phyloP scores from a whole-genome alignment of 1,284 basidiomycete species.

The Cryptococcus sp. region DNA sequence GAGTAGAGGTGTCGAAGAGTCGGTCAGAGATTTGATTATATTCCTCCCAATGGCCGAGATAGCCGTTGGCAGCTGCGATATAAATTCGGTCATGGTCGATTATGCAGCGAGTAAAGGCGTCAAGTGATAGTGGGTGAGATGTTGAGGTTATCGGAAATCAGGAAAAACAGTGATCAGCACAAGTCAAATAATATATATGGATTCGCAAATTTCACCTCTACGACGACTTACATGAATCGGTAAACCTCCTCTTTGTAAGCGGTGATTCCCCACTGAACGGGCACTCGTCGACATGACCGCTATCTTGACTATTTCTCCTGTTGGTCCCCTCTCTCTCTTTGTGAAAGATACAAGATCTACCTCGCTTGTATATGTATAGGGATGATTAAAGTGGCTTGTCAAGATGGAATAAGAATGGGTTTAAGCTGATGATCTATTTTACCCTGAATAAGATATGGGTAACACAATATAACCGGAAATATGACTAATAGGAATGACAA shows the following conservation, averaged over 20 bases:
- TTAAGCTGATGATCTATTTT: neutral
- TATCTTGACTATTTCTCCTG: too few species aligned
- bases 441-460: neutral
- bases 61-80: slow-evolving; percentile 15
- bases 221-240: neutral
- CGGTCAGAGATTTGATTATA: neutral
- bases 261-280: neutral
- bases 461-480: neutral
- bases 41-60: slow-evolving; percentile 1
- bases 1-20: slow-evolving; percentile 29
- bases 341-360: neutral
- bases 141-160: too few species aligned
- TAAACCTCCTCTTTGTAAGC: neutral
- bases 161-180: neutral
- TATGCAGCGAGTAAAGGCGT: neutral
- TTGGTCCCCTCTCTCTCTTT: neutral
- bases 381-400: neutral
- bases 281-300: neutral
- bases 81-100: too few species aligned
- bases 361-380: neutral
- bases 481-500: too few species aligned
- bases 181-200: neutral
- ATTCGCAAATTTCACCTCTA: neutral
- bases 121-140: neutral
- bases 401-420: neutral